phyloP scores from a whole-genome alignment of 192 early-diverging fungal species.

The Coemansia interrupta region DNA sequence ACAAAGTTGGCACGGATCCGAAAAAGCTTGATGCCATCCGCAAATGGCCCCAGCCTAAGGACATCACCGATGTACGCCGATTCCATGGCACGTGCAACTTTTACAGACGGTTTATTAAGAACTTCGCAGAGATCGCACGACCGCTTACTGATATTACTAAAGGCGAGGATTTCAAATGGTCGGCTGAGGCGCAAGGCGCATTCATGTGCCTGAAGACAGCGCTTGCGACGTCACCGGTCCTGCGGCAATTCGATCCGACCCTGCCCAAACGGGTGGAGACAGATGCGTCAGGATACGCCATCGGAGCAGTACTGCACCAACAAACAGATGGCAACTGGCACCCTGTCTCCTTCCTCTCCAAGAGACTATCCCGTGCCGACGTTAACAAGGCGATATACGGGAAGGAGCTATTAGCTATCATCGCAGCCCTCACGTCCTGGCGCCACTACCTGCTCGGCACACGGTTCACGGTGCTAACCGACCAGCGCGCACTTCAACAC shows the following conservation, averaged over 20 bases:
- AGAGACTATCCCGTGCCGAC: neutral
- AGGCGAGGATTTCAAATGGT: slow-evolving; percentile 8
- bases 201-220: slow-evolving; percentile 2
- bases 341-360: slow-evolving; percentile 1
- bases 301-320: slow-evolving; percentile 9
- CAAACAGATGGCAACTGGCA: slow-evolving; percentile 3
- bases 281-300: slow-evolving; percentile 2
- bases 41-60: slow-evolving; percentile 17
- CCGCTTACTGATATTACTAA: slow-evolving; percentile 23
- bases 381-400: slow-evolving; percentile 8
- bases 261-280: neutral
- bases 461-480: slow-evolving; percentile 5
- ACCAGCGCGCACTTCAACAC: neutral
- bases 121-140: slow-evolving; percentile 25
- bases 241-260: slow-evolving; percentile 2
- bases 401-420: neutral
- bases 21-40: neutral
- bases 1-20: slow-evolving; percentile 4
- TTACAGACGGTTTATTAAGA: slow-evolving; percentile 28
- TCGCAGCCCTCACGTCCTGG: slow-evolving; percentile 1
- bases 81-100: slow-evolving; percentile 40
- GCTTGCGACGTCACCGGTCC: slow-evolving; percentile 5
- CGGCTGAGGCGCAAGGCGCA: slow-evolving; percentile 3
- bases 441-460: slow-evolving; percentile 3
- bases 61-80: slow-evolving; percentile 8